Evolutionary conservation across 177 flowering plant genomes (phyloP).

Genomic region (Telopea speciosissima): DNA sequence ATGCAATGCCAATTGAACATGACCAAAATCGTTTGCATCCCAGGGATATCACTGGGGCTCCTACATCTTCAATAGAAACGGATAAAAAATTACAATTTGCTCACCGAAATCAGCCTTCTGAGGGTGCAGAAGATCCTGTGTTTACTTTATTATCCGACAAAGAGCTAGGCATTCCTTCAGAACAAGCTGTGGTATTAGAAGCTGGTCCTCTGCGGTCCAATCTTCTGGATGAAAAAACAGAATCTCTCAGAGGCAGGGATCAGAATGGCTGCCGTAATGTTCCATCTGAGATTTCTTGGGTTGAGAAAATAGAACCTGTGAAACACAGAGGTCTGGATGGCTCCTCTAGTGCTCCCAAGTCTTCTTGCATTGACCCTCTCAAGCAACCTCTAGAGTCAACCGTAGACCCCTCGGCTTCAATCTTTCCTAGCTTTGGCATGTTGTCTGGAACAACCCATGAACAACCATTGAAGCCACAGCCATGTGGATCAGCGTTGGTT

Average conservation of each 20-base stretch:
- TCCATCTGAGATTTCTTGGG: constrained; percentile 7
- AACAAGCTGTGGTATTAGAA: constrained; percentile 2
- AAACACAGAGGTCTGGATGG: constrained; percentile 3
- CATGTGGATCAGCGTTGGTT: constrained; percentile 4
- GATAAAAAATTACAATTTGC: constrained; percentile 9
- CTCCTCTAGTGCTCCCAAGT: constrained; percentile 1
- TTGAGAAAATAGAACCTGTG: constrained; percentile 3
- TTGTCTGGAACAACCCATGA: constrained; percentile 16
- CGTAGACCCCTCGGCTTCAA: constrained; percentile 10
- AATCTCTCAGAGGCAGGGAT: constrained; percentile 2
- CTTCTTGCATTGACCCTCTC: constrained; percentile 7
- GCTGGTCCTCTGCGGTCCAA: neutral
- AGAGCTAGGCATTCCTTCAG: constrained; percentile 4
- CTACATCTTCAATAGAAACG: neutral
- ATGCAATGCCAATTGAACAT: neutral
- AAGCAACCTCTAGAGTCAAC: constrained; percentile 12
- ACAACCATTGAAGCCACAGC: constrained; percentile 1
- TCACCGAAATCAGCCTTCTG: neutral
- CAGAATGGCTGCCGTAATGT: neutral
- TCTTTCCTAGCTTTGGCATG: constrained; percentile 18
- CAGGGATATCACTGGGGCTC: constrained; percentile 2
- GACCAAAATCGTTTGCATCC: constrained; percentile 2
- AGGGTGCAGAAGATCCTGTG: neutral
- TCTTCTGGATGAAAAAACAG: constrained; percentile 4
- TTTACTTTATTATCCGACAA: neutral